Evolutionary conservation across 1,139 yeast species (phyloP).

Genomic region (Suhomyces guaymorum): DNA sequence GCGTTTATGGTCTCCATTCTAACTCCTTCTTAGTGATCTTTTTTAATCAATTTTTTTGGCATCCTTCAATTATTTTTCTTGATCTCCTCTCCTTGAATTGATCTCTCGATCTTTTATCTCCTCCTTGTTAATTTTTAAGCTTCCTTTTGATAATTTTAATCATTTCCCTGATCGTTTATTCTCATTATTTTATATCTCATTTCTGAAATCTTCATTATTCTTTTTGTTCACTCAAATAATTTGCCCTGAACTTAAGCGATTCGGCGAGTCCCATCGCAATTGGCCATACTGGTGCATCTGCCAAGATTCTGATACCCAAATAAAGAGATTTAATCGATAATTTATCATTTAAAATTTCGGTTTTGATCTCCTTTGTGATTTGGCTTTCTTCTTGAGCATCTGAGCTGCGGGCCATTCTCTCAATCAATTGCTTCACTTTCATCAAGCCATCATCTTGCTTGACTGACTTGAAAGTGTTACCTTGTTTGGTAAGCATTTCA

Average conservation of each 20-base stretch:
- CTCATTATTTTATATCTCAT: no score
- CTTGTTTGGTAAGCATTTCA: slow-evolving; percentile 56
- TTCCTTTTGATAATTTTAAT: no score
- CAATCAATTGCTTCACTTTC: slow-evolving; percentile 27
- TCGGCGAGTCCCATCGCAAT: slow-evolving; percentile 74
- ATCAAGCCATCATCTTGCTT: slow-evolving; percentile 19
- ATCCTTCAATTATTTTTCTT: no score
- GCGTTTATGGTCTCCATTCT: no score
- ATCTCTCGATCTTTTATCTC: no score
- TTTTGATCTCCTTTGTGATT: slow-evolving; percentile 4
- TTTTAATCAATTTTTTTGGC: no score
- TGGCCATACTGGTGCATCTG: slow-evolving; percentile 86
- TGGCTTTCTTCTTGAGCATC: slow-evolving; percentile 2
- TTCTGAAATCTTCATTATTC: not conserved
- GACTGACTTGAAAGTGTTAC: slow-evolving; percentile 52
- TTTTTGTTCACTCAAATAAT: slow-evolving; percentile 20
- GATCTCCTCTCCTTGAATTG: no score
- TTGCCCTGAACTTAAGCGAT: slow-evolving; percentile 68
- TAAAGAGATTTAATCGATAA: slow-evolving; percentile 59
- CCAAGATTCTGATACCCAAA: slow-evolving; percentile 69
- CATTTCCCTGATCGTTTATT: no score
- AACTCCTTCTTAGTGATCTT: no score
- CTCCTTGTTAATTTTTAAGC: no score
- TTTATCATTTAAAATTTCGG: slow-evolving; percentile 37
- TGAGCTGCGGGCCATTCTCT: slow-evolving; percentile 14